Base-by-base conservation (phyloP, 179 eudicot genomes). In the Carnegiea gigantea region DNA sequence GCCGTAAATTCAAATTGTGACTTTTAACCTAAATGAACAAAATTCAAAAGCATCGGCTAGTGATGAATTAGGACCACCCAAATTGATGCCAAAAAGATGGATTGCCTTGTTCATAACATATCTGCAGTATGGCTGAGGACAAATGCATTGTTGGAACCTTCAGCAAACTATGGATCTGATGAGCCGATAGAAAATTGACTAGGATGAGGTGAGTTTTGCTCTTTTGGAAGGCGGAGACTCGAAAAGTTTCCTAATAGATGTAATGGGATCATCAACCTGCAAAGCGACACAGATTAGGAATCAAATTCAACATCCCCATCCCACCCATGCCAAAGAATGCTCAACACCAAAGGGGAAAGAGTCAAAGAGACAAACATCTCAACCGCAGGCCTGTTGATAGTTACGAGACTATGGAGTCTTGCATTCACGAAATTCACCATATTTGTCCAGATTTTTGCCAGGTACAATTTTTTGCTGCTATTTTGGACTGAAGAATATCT, bases 241-340 rank as follows among this genome's bases (percentile, higher is more conserved):
- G 70, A 91, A 91, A 48, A 92, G 90, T 82, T 83, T 88, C 79
- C 87, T 83, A 51, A 92, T 88, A 62, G 92, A 91, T 57, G 89
- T 82, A 79, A 92, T 79, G 30, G 94, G 96, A 83, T 92, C 96
- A 88, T 93, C 95, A 82, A 94, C 90, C 98, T 94, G 90, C 77
- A 86, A 23, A 79, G 30, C 30, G 51, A 20, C 8, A 30, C 1
- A n/a, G 77, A 36, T 20, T 40, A 77, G 59, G 71, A 17, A 57
- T 21, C 70, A 78, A 23, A 43, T 20, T 65, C 17, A 7, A 46
- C 14, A 18, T 57, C 62, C 12, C 15, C 68, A 26, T 14, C 23
- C 48, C 70, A 33, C 40, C 21, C 70, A 21, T 21, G 30, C 54
- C 71, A 62, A 77, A 51, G 10, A 72, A 72, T 7, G 51, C 51